Conservation (phyloP, 1,284 basidiomycete genomes). For the Retiboletus fuscus region DNA sequence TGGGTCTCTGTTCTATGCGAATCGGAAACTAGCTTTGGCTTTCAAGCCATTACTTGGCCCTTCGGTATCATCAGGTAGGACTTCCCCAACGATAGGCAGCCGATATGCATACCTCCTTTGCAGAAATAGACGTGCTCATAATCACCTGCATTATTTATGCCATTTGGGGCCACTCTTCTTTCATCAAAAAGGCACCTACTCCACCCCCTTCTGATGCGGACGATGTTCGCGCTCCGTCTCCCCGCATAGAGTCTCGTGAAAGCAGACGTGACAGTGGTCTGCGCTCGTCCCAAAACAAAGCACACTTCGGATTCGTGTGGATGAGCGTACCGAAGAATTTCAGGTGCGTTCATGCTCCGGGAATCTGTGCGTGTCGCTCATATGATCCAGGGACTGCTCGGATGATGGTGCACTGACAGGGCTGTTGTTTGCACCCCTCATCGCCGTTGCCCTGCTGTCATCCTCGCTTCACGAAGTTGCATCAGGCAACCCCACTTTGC, state of each 20-base stretch:
- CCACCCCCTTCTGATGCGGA: constrained; percentile 41
- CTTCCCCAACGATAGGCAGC: constrained; percentile 8
- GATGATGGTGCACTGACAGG: constrained; percentile 90
- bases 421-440: constrained; percentile 80
- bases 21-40: constrained; percentile 38
- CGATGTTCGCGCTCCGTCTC: constrained; percentile 43
- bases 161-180: constrained; percentile 68
- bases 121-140: constrained; percentile 72
- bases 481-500: constrained; percentile 45
- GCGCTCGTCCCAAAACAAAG: constrained; percentile 51
- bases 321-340: constrained; percentile 92
- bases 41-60: constrained; percentile 15
- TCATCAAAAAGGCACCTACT: constrained; percentile 43
- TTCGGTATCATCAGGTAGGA: constrained; percentile 45
- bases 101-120: constrained; percentile 24
- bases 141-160: constrained; percentile 71
- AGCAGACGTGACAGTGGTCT: constrained; percentile 52
- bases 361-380: constrained; percentile 20
- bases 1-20: constrained; percentile 49
- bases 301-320: constrained; percentile 80
- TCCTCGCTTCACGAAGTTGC: constrained; percentile 56
- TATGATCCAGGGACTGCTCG: constrained; percentile 69
- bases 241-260: constrained; percentile 60
- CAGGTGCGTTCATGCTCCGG: constrained; percentile 59
- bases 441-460: constrained; percentile 75